Base-by-base conservation (phyloP, 2,329 filamentous ascomycete genomes). In the Beauveria medogensis region DNA sequence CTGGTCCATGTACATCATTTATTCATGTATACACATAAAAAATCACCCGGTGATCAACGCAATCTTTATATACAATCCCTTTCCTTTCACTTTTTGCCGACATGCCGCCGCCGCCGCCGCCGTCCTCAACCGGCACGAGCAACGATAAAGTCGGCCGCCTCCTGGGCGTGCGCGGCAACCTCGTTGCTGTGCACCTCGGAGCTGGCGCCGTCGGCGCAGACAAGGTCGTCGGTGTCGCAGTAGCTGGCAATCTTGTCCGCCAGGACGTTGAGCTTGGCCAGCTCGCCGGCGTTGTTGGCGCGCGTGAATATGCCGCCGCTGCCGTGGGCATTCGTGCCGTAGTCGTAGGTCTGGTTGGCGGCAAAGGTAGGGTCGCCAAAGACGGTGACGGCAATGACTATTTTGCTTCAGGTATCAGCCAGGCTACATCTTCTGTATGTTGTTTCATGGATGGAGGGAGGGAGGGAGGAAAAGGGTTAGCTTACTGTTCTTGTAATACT, bases 321-420 rank as follows among this genome's bases (percentile, higher is more conserved):
- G 22, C 59, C 59, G n/a, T 61, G 2, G 22, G 59, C 62, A 50
- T 62, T 58, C 30, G 24, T 56, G n/a, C 62, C 62, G 37, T 59
- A 57, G 55, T 63, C 18, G 41, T 62, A 63, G 22, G 41, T 55
- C 55, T 63, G 62, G 50, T 58, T 61, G 44, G 50, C 48, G 14
- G 50, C 37, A 28, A 63, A 63, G n/a, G 54, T 63, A 7, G 62
- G 62, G 59, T 63, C 62, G 34, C 62, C 62, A 41, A 63, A 63
- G 37, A 62, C 59, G 30, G 59, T 59, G 24, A 63, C 62, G 30
- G 59, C 62, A 20, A 57, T 24, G 55, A 63, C 62, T 63, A 12
- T 26, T 10, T 7, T 7, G 34, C 34, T 18, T 5, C 14, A 14
- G 5, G n/a, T 16, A 20, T 59, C 16, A 60, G 28, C 26, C 24